Evolutionary conservation across 106 monocot species (phyloP).

Genomic region (Acorus calamus): DNA sequence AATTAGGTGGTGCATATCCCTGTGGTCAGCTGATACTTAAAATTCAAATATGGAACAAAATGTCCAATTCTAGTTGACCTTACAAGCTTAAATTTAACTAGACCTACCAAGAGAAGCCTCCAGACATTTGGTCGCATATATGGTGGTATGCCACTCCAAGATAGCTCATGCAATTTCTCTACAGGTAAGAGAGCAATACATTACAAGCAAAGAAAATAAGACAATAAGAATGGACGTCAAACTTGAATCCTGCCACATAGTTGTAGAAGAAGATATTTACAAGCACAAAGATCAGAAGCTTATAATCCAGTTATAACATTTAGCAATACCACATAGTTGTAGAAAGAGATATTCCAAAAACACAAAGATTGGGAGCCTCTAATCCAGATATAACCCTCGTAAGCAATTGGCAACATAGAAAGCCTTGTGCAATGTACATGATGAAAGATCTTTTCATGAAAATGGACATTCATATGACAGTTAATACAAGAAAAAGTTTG

Average conservation of each 20-base stretch:
- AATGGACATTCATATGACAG: too few species aligned
- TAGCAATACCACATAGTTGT: too few species aligned
- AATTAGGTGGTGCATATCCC: slow-evolving; percentile 99
- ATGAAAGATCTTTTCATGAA: too few species aligned
- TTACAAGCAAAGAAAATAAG: background rate
- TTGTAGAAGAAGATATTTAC: background rate
- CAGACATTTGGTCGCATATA: slow-evolving; percentile 94
- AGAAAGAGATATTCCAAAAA: too few species aligned
- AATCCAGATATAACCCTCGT: too few species aligned
- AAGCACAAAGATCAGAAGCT: background rate
- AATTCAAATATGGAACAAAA: slow-evolving; percentile 40
- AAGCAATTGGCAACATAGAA: too few species aligned
- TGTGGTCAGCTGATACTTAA: slow-evolving; percentile 93
- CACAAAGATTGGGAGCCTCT: too few species aligned
- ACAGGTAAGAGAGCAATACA: slow-evolving; percentile 6
- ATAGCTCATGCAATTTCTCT: slow-evolving; percentile 88
- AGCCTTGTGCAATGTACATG: too few species aligned
- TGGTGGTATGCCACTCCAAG: slow-evolving; percentile 94
- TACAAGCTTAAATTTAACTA: slow-evolving; percentile 2
- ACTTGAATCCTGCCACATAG: background rate
- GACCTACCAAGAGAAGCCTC: slow-evolving; percentile 78
- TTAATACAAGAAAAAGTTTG: too few species aligned
- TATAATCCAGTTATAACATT: background rate
- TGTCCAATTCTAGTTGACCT: slow-evolving; percentile 6
- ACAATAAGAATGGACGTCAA: background rate